A percentile compares a stretch with the other conserved stretches of the same genome.
Conservation (phyloP, 2,329 filamentous ascomycete species). For the Myotisia sp. region DNA sequence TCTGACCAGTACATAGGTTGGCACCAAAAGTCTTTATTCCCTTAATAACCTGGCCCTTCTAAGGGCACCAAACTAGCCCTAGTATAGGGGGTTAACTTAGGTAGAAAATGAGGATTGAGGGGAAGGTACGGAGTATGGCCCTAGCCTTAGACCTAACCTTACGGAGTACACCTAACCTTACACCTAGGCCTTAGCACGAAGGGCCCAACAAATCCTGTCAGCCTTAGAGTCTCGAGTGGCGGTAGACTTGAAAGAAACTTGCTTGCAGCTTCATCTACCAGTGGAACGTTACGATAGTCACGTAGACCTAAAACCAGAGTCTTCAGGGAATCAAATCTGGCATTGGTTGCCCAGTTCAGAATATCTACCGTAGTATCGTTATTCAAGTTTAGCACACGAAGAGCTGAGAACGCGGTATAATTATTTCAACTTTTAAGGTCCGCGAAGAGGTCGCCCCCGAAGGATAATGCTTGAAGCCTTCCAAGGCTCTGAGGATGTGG, state of each 20-base stretch:
- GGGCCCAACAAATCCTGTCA: too few relatives aligned
- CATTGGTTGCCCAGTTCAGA: neutral
- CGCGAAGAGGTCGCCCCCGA: neutral
- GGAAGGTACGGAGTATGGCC: too few relatives aligned
- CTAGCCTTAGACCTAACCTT: too few relatives aligned
- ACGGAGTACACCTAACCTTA: too few relatives aligned
- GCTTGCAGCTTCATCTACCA: neutral
- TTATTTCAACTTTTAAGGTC: neutral
- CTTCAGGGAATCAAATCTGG: constrained; percentile 1
- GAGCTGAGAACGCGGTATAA: neutral
- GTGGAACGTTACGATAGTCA: neutral
- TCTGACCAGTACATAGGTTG: too few relatives aligned
- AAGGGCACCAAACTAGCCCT: too few relatives aligned
- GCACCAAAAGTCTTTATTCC: too few relatives aligned
- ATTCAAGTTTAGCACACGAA: neutral
- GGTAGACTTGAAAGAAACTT: neutral
- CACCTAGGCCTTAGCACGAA: too few relatives aligned
- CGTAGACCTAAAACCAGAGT: constrained; percentile 1
- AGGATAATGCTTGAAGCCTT: neutral
- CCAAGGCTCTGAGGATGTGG: neutral
- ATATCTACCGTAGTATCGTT: neutral
- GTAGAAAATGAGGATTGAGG: too few relatives aligned
- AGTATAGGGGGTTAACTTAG: too few relatives aligned
- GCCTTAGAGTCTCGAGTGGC: neutral
- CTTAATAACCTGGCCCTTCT: too few relatives aligned